Evolutionary conservation across 1,284 basidiomycete species (phyloP).

Genomic region (Leccinum glutinopallens): DNA sequence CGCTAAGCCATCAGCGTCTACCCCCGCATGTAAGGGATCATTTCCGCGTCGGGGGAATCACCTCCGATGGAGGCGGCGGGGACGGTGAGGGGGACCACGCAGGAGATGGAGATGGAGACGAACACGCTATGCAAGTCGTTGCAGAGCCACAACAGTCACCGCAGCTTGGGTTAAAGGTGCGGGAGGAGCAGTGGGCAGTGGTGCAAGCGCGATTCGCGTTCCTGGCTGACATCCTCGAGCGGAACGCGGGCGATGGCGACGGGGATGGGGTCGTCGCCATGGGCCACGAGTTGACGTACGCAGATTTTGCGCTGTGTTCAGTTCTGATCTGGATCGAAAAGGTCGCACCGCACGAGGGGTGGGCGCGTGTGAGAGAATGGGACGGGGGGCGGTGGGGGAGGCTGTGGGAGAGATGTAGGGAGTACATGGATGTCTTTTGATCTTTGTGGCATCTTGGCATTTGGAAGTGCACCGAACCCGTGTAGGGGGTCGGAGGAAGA

Average conservation of each 20-base stretch:
- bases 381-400: constrained; percentile 62
- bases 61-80: background rate
- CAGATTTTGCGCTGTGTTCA: constrained; percentile 70
- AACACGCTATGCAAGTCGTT: background rate
- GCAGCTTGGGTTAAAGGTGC: constrained; percentile 38
- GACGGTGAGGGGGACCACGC: background rate
- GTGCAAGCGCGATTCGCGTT: constrained; percentile 69
- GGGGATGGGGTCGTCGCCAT: constrained; percentile 66
- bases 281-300: constrained; percentile 66
- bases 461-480: background rate
- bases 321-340: constrained; percentile 70
- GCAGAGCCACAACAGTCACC: background rate
- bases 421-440: constrained; percentile 59
- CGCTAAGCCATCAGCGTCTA: constrained; percentile 62
- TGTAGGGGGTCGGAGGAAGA: background rate
- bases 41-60: constrained; percentile 32
- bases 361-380: constrained; percentile 63
- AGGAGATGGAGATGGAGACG: background rate
- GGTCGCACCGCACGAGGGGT: constrained; percentile 67
- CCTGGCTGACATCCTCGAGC: constrained; percentile 61
- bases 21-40: constrained; percentile 57
- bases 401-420: constrained; percentile 58
- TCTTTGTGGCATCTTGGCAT: background rate
- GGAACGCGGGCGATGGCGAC: constrained; percentile 48
- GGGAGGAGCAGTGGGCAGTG: constrained; percentile 63